Conservation (phyloP, 108 stramenopile species). For the Cylindrotheca closterium region DNA sequence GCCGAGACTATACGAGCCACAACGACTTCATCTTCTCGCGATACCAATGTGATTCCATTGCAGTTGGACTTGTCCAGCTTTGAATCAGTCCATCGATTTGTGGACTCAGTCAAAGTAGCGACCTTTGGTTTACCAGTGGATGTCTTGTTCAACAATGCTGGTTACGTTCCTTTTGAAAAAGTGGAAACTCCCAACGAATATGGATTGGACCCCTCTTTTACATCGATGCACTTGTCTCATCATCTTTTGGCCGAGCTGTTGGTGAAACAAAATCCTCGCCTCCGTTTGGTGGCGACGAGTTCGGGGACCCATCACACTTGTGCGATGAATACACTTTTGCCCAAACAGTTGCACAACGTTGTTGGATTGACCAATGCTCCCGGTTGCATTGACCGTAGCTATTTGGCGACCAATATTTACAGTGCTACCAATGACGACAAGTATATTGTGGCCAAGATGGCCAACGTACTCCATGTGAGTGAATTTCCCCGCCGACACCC, state of each 20-base stretch:
- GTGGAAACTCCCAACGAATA: background rate
- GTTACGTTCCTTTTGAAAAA: background rate
- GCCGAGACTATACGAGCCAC: background rate
- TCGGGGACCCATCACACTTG: background rate
- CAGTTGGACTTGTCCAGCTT: background rate
- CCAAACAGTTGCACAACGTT: background rate
- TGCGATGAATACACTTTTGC: background rate
- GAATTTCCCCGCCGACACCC: background rate
- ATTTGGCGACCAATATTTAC: background rate
- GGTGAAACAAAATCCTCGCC: background rate
- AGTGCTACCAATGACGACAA: background rate
- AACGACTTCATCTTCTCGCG: too few relatives aligned
- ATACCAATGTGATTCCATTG: background rate
- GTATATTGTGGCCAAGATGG: background rate
- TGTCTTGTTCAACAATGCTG: conserved; percentile 1
- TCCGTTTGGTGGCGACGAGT: background rate
- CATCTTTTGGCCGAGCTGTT: background rate
- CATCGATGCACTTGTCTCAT: background rate
- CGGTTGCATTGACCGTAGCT: background rate
- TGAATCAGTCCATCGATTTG: background rate
- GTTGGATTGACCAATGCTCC: background rate
- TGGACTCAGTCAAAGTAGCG: background rate
- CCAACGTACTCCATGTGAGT: background rate
- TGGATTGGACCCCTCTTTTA: background rate
- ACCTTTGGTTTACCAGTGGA: background rate